Evolutionary conservation across 441 rosid species (phyloP), one percentile per base, ranked within the genome.

Genomic region (Erodium moschatum): DNA sequence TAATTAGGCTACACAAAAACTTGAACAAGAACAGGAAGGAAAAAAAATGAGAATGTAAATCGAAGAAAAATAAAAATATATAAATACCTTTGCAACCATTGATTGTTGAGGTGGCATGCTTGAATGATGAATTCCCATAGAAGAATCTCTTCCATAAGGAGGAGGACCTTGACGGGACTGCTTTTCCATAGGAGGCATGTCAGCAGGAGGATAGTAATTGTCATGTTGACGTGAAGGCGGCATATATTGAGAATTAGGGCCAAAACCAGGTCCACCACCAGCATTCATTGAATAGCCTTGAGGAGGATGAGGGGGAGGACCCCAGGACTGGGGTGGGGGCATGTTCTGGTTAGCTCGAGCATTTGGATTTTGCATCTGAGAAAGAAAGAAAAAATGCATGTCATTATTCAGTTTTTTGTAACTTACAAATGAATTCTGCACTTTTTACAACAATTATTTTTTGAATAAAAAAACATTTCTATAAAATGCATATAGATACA

Each of bases 361-460:
- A 54, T 72, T 72, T 20, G 72, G 56, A 77, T 66, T 71, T 70
- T 76, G 78, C 78, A 80, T 80, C 80, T 76, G 74, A 65, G 5
- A 8, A 13, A 10, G n/a, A n/a, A n/a, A n/a, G n/a, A n/a, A n/a
- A n/a, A n/a, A n/a, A 18, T 52, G 0, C 10, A 21, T 31, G 29
- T 52, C 9, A 24, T 12, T 27, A 24, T 15, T 9, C 7, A 58
- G 20, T 16, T 18, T 18, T 18, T 38, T 18, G 6, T 8, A 24
- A 33, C 38, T 33, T 33, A 33, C 1, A 33, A 33, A 33, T 33
- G 38, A 33, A 33, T 33, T 33, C 38, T 33, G 6, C 38, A 1
- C 38, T 33, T 33, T 5, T 24, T 24, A 33, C 38, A 33, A 33
- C 38, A 3, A 33, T 3, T 33, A 33, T 33, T 3, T 33, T 33